phyloP scores from a whole-genome alignment of 257 asterid genomes.

The Plantago elongata region DNA sequence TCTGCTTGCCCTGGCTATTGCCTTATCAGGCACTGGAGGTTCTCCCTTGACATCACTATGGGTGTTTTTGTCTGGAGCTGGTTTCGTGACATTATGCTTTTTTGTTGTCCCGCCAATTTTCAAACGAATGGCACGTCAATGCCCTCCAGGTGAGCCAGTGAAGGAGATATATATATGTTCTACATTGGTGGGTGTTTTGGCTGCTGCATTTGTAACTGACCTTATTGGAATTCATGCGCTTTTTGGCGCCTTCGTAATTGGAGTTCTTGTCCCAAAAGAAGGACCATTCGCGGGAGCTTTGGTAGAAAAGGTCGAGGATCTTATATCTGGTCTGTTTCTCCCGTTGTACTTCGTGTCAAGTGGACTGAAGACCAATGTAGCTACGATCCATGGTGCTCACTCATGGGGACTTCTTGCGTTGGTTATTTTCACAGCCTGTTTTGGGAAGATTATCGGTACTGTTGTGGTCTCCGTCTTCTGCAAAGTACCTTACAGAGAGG shows the following conservation, averaged over 20 bases:
- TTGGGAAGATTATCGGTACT: constrained; percentile 45
- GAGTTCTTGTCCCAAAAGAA: constrained; percentile 45
- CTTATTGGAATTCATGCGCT: constrained; percentile 50
- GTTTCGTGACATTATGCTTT: constrained; percentile 30
- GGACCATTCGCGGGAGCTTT: constrained; percentile 40
- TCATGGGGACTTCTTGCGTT: constrained; percentile 54
- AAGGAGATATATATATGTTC: constrained; percentile 46
- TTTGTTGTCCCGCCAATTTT: constrained; percentile 35
- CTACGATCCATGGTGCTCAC: constrained; percentile 42
- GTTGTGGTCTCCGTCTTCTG: constrained; percentile 29
- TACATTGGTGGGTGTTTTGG: constrained; percentile 38
- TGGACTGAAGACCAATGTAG: constrained; percentile 38
- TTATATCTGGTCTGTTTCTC: constrained; percentile 43
- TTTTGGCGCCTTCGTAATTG: constrained; percentile 53
- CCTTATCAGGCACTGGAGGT: constrained; percentile 40
- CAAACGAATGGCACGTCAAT: constrained; percentile 39
- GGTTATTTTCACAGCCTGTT: constrained; percentile 40
- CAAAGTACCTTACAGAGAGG: constrained; percentile 41
- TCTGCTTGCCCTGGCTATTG: constrained; percentile 53
- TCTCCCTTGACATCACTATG: constrained; percentile 43
- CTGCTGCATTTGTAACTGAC: constrained; percentile 46
- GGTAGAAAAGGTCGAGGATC: constrained; percentile 37
- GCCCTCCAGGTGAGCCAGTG: constrained; percentile 46
- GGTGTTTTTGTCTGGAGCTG: constrained; percentile 45
- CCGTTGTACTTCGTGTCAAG: constrained; percentile 50